Evolutionary conservation across 495 filamentous ascomycete genomes (phyloP), one percentile per base, ranked within the genome.

Genomic region (Penicillium alfredii): DNA sequence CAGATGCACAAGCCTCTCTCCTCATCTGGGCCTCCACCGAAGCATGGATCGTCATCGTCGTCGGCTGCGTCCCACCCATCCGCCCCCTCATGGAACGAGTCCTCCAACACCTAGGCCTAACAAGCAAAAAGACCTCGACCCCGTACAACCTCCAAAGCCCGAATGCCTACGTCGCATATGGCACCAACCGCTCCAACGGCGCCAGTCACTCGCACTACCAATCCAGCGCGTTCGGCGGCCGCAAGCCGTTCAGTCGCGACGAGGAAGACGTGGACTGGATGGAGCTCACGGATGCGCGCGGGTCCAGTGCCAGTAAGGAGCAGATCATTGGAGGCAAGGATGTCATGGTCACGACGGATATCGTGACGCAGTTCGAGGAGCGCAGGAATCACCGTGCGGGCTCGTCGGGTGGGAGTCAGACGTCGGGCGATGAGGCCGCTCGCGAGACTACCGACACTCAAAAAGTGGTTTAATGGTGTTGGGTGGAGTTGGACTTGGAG

Each of bases 21-120:
- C 30, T 55, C 21, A 50, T 55, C 29, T 58, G 55, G 55, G 52
- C 42, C 8, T 46, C 40, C 4, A 53, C 52, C 3, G 55, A 58
- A 44, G 26, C 33, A 10, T 58, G 55, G 55, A 50, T 58, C 15
- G 36, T 58, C 18, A 36, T 53, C 19, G 43, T 58, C 11, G 48
- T 58, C n/a, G 48, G 51, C 26, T 56, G 40, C 34, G 38, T 58
- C 8, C 55, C 55, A 4, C 44, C 52, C 2, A 48, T 58, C 22
- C 48, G 51, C 7, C 48, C 55, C 3, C 35, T 52, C 17, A 45
- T 58, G 26, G 40, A 47, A 21, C 17, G 26, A 5, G 33, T 49
- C 7, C 9, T 47, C n/a, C 38, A 41, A 28, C 37, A 12, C 13
- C 21, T 47, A 4, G 41, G 41, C 9, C 26, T 49, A 11, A 37